These are phyloP conservation scores for Starmerella powellii DNA, from an alignment of 805 yeast genomes.

Conservation along the genomic window DNA sequence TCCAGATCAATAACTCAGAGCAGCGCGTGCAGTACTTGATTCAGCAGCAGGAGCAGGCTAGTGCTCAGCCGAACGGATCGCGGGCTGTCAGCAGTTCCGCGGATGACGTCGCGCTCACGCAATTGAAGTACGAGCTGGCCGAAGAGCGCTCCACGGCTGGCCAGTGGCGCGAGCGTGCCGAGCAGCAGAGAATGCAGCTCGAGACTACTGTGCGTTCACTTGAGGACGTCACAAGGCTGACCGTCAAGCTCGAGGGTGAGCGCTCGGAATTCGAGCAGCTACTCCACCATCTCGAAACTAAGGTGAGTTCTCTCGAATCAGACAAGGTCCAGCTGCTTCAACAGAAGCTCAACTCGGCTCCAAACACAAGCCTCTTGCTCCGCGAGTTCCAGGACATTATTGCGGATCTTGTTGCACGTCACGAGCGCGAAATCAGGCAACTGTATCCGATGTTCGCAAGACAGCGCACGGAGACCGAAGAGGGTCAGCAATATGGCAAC, in stretches of 20 bases:
- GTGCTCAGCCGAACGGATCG: not conserved
- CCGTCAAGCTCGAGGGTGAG: conserved; percentile 30
- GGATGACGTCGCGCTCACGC: conserved; percentile 5
- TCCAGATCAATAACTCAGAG: conserved; percentile 18
- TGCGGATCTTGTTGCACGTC: conserved; percentile 25
- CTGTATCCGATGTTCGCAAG: conserved; percentile 11
- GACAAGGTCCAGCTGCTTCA: conserved; percentile 19
- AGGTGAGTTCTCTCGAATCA: conserved; percentile 21
- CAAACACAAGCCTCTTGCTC: conserved; percentile 25
- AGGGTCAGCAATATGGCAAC: not conserved
- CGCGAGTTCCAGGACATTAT: conserved; percentile 29
- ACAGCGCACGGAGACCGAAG: not conserved
- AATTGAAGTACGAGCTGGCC: conserved; percentile 10
- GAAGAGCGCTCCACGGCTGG: conserved; percentile 17
- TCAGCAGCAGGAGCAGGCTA: not conserved
- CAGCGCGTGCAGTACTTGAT: conserved; percentile 14
- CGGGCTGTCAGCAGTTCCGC: not conserved
- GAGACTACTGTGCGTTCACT: conserved; percentile 25
- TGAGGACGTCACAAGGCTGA: conserved; percentile 30
- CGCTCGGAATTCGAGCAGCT: conserved; percentile 16
- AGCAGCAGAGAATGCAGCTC: conserved; percentile 27
- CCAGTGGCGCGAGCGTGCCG: conserved; percentile 26
- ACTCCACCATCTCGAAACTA: conserved; percentile 22
- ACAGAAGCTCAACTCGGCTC: conserved; percentile 11
- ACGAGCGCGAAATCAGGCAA: conserved; percentile 23